Conservation (phyloP, 177 flowering plant species). For the Vitis hybrid region DNA sequence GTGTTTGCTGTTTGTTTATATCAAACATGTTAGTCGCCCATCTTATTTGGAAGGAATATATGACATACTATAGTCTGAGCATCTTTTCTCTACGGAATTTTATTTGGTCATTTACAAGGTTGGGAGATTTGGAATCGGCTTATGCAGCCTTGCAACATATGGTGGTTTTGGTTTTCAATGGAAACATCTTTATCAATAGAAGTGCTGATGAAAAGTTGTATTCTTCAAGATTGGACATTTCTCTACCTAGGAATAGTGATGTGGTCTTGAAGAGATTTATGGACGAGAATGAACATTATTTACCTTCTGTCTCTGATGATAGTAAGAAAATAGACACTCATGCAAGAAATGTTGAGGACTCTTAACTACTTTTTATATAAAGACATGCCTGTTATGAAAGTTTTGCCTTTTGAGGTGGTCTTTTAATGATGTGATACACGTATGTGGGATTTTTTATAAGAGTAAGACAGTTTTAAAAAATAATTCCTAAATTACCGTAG, state of each 20-base stretch:
- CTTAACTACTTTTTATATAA: constrained; percentile 5
- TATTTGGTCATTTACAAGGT: constrained; percentile 60
- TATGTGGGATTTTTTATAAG: too few relatives aligned
- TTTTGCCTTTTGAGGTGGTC: constrained; percentile 47
- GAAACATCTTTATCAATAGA: constrained; percentile 20
- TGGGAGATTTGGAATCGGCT: constrained; percentile 72
- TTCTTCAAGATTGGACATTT: constrained; percentile 60
- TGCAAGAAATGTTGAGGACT: not conserved
- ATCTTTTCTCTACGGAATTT: constrained; percentile 53
- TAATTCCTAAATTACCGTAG: too few relatives aligned
- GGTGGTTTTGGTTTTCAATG: constrained; percentile 53
- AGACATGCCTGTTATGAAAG: constrained; percentile 24
- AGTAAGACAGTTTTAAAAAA: too few relatives aligned
- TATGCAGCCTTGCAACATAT: constrained; percentile 59
- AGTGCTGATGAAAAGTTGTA: constrained; percentile 30
- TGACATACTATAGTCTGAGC: constrained; percentile 48
- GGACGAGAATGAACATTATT: constrained; percentile 16
- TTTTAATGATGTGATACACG: constrained; percentile 57
- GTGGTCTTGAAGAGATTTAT: constrained; percentile 11
- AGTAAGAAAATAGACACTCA: too few relatives aligned
- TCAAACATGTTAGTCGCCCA: constrained; percentile 34
- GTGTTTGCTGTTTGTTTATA: too few relatives aligned
- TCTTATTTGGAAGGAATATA: constrained; percentile 70
- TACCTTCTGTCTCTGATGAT: constrained; percentile 7
- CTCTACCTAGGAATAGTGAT: constrained; percentile 45